Percentiles rank a stretch among this genome's conserved stretches.
phyloP scores from a whole-genome alignment of 2,329 filamentous ascomycete genomes.

The Dryadomyces sulphureus region DNA sequence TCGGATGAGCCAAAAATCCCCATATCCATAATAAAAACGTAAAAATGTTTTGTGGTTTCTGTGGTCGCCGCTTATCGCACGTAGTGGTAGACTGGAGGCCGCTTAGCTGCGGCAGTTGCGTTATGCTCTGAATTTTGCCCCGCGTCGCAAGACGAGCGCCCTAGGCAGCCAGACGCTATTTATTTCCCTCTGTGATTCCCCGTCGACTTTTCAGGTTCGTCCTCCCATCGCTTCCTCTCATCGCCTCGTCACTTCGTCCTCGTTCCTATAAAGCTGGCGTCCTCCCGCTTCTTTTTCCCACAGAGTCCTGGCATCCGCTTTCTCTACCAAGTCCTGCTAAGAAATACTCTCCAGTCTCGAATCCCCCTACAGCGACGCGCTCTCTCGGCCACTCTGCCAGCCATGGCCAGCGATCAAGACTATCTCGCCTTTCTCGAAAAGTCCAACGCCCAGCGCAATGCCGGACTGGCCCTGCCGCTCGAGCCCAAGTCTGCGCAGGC shows the following conservation, averaged over 20 bases:
- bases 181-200: not conserved
- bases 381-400: not conserved
- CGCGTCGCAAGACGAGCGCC: not conserved
- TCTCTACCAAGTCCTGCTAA: not conserved
- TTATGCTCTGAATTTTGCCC: not conserved
- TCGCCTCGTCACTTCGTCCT: not conserved
- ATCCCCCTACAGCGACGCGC: not conserved
- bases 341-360: not conserved
- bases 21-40: constrained; percentile 2
- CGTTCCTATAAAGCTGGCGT: not conserved
- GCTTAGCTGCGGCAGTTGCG: not conserved
- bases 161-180: not conserved
- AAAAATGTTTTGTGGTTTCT: too few species aligned
- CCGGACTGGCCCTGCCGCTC: too few species aligned
- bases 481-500: too few species aligned
- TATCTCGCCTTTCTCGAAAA: constrained; percentile 80
- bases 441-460: constrained; percentile 62
- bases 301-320: not conserved
- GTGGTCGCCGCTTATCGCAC: too few species aligned
- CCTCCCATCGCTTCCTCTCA: not conserved
- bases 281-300: not conserved
- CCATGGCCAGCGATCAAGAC: constrained; percentile 63
- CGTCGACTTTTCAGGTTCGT: not conserved
- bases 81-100: not conserved
- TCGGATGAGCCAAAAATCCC: constrained; percentile 1